Evolutionary conservation across 2,329 filamentous ascomycete species (phyloP), one percentile per base, ranked within the genome.

Genomic region (Calonectria leucothoes): DNA sequence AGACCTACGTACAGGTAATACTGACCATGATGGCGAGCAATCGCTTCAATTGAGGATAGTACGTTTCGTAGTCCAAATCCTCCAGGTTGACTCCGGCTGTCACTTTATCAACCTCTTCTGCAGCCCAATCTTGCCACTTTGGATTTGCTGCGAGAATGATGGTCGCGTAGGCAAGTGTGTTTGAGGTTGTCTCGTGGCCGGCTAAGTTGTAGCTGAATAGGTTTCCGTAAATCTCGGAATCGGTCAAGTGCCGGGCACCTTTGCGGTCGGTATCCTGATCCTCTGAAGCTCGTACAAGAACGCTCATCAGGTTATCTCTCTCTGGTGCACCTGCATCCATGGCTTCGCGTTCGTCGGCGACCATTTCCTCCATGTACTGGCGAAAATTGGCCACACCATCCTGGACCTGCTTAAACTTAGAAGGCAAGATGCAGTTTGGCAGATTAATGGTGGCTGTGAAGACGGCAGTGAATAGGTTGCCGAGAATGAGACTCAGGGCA

Each of bases 101-200:
- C 39, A 77, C 71, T 59, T 73, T 49, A 2, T 74, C 59, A 7
- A 77, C 71, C 66, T 88, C 87, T 64, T 87, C 83, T 0, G 82
- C 77, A 0, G 88, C 59, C 87, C 86, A 89, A 4, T 85, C 82
- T 71, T 89, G 88, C 3, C 87, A 83, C 4, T 84, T 79, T 0
- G 85, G 87, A 49, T 87, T 74, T 0, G 84, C 82, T 2, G 88
- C 87, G 2, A 90, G 81, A 11, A 88, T 84, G 8, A 85, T 77
- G 1, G 88, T 77, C 0, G 83, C 80, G 66, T 85, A 89, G 0
- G 84, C 83, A 7, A 89, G 76, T 0, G 85, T 85, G 33, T 87
- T 85, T 0, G 88, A 86, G 0, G 87, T 88, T 0, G 88, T 89
- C 71, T 90, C 88, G 70, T 89, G 87, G 0, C 88, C 88, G 0